Conservation (phyloP, 495 filamentous ascomycete species). For the Pseudevernia furfuracea region DNA sequence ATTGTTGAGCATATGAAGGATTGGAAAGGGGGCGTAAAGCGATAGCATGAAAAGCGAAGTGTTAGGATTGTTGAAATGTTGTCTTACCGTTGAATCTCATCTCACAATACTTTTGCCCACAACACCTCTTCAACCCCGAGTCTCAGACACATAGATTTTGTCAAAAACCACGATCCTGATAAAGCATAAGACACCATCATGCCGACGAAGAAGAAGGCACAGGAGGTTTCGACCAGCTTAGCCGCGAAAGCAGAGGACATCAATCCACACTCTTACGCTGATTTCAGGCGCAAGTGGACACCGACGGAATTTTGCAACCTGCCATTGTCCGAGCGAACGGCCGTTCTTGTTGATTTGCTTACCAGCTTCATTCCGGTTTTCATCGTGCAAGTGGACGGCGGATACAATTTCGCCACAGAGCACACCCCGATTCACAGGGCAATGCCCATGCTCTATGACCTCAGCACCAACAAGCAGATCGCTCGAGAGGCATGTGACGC, state of each 20-base stretch:
- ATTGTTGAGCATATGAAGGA: slow-evolving; percentile 85
- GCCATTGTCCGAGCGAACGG: neutral
- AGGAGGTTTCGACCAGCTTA: neutral
- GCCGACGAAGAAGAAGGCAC: neutral
- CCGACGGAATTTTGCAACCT: neutral
- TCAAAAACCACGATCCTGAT: neutral
- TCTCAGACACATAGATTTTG: neutral
- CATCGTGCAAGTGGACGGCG: neutral
- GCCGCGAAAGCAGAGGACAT: neutral
- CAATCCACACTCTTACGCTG: neutral
- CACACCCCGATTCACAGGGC: neutral
- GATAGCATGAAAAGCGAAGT: neutral
- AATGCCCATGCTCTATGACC: neutral
- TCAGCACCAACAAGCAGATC: neutral
- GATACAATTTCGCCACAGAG: neutral
- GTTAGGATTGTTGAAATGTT: neutral
- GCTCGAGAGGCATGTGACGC: neutral
- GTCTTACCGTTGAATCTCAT: neutral
- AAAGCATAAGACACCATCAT: neutral
- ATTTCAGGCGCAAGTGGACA: neutral
- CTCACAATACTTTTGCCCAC: neutral
- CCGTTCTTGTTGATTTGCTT: neutral
- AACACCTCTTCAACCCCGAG: neutral
- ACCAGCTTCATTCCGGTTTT: neutral
- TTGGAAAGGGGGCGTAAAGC: slow-evolving; percentile 58